Evolutionary conservation across 192 early-diverging fungal genomes (phyloP).

Genomic region (Phycomyces nitens): DNA sequence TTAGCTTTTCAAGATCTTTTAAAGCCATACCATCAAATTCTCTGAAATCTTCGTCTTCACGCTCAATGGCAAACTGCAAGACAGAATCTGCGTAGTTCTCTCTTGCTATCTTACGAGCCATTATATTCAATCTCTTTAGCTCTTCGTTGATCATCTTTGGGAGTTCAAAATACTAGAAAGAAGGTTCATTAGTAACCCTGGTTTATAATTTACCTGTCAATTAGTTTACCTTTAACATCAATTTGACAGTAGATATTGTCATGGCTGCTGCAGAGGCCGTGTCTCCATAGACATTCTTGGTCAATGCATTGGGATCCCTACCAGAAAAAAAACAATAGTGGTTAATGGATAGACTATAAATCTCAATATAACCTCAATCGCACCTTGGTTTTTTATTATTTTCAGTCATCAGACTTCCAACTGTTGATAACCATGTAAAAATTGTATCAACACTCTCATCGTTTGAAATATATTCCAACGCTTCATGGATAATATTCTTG

Average conservation of each 20-base stretch:
- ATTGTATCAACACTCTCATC: constrained; percentile 3
- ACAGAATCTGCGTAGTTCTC: not conserved
- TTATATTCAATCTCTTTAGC: not conserved
- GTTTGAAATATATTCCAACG: constrained; percentile 9
- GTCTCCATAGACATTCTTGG: constrained; percentile 1
- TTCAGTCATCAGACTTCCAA: not conserved
- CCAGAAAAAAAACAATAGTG: not conserved
- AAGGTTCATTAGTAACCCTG: too few species aligned
- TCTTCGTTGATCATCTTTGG: not conserved
- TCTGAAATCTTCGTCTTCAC: not conserved
- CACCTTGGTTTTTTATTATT: not conserved
- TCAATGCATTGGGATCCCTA: constrained; percentile 1
- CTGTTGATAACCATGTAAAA: constrained; percentile 7
- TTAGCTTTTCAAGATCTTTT: not conserved
- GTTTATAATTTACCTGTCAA: too few species aligned
- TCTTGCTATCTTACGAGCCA: not conserved
- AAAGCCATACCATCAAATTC: not conserved
- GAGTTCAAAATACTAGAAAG: too few species aligned
- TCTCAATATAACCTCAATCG: not conserved
- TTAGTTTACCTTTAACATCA: not conserved
- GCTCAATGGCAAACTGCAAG: not conserved
- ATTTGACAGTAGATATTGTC: not conserved
- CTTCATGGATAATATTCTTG: constrained; percentile 2
- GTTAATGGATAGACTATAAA: not conserved
- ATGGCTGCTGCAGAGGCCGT: not conserved